Evolutionary conservation across 2,329 filamentous ascomycete genomes (phyloP).

Genomic region (Myriangium duriaei): DNA sequence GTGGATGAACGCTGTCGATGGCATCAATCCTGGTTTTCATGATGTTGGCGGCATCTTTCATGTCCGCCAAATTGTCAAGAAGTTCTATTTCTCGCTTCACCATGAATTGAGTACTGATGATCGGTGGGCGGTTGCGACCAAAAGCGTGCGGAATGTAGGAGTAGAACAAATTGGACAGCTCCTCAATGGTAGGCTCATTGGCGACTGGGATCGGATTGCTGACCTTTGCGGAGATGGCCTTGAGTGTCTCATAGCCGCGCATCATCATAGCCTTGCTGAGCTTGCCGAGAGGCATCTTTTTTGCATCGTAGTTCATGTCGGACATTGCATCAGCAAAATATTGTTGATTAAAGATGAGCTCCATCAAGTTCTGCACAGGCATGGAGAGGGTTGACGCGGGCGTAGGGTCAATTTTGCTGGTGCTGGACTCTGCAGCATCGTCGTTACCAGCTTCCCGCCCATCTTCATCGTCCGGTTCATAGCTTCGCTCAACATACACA

Average conservation of each 20-base stretch:
- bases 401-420: conserved; percentile 3
- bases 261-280: conserved; percentile 67
- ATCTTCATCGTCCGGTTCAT: conserved; percentile 55
- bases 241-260: conserved; percentile 63
- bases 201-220: conserved; percentile 39
- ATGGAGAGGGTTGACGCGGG: conserved; percentile 45
- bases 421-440: conserved; percentile 12
- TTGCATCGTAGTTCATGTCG: conserved; percentile 56
- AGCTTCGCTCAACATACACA: conserved; percentile 67
- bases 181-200: conserved; percentile 40
- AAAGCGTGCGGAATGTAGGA: conserved; percentile 72
- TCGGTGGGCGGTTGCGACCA: conserved; percentile 57
- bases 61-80: conserved; percentile 68
- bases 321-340: conserved; percentile 57
- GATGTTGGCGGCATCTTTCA: conserved; percentile 69
- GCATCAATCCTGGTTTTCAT: conserved; percentile 50
- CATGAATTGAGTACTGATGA: conserved; percentile 44
- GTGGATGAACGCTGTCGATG: conserved; percentile 42
- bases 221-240: conserved; percentile 59
- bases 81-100: conserved; percentile 69
- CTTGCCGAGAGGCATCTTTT: conserved; percentile 74
- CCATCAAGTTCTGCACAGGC: conserved; percentile 56
- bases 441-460: conserved; percentile 25
- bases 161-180: conserved; percentile 67
- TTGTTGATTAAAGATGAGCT: conserved; percentile 70